Evolutionary conservation across 495 filamentous ascomycete genomes (phyloP).

Genomic region (Lichina pygmaea): DNA sequence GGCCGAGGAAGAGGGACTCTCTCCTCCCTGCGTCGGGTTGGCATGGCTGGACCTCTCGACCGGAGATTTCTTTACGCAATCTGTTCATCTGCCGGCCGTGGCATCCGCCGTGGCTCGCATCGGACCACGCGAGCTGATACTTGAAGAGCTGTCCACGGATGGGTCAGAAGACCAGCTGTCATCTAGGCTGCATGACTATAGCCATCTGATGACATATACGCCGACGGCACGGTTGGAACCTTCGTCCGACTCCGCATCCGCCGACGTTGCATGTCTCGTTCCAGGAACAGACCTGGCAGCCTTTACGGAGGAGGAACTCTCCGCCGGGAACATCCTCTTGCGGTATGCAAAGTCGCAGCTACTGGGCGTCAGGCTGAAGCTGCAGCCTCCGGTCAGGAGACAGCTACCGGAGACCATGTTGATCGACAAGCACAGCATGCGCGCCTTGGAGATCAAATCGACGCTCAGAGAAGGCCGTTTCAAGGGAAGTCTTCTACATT

Average conservation of each 20-base stretch:
- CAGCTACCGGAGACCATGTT: constrained; percentile 51
- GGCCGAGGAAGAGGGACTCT: constrained; percentile 4
- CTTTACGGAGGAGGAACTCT: constrained; percentile 25
- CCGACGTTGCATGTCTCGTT: not conserved
- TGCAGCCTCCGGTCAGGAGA: constrained; percentile 56
- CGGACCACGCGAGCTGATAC: constrained; percentile 58
- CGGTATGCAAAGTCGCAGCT: constrained; percentile 61
- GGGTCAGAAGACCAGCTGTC: constrained; percentile 7
- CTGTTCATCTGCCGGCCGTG: constrained; percentile 42
- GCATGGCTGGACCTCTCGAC: constrained; percentile 93
- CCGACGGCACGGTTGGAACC: constrained; percentile 47
- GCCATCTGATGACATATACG: constrained; percentile 27
- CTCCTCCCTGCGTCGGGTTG: constrained; percentile 33
- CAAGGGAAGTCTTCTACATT: constrained; percentile 67
- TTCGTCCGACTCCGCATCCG: constrained; percentile 7
- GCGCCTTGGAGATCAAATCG: constrained; percentile 64
- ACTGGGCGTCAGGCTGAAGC: constrained; percentile 50
- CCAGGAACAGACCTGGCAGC: too few species aligned
- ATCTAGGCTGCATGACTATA: constrained; percentile 21
- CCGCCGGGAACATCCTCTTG: constrained; percentile 48
- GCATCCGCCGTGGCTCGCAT: constrained; percentile 58
- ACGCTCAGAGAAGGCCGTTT: constrained; percentile 50
- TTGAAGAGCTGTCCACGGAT: constrained; percentile 33
- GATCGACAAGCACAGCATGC: constrained; percentile 77
- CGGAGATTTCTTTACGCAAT: constrained; percentile 72